These are phyloP conservation scores for Ammopiptanthus mongolicus DNA, from an alignment of 306 rosid genomes.

Conservation along the genomic window DNA sequence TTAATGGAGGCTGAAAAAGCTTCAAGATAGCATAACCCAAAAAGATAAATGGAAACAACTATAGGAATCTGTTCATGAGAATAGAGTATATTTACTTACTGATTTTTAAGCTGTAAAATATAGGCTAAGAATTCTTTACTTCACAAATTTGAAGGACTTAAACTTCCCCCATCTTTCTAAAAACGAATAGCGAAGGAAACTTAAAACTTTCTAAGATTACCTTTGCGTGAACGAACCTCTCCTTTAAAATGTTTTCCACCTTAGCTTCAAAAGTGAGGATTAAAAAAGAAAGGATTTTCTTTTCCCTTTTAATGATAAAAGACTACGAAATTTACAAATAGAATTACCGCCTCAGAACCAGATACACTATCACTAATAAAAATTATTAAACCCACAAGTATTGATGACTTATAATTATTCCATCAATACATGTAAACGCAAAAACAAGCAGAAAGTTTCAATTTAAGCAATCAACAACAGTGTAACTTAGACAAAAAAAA, in stretches of 20 bases:
- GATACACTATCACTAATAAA: neutral
- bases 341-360: neutral
- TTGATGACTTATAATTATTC: neutral
- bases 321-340: neutral
- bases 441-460: too few relatives aligned
- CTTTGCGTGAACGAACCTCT: conserved; percentile 71
- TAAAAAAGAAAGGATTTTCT: neutral
- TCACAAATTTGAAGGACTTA: neutral
- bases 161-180: neutral
- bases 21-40: too few relatives aligned
- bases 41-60: too few relatives aligned
- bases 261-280: conserved; percentile 22
- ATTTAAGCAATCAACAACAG: too few relatives aligned
- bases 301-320: conserved; percentile 2
- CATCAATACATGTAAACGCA: too few relatives aligned
- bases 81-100: neutral
- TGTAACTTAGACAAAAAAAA: neutral
- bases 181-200: conserved; percentile 11
- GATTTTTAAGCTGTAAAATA: neutral
- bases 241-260: conserved; percentile 41
- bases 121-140: conserved; percentile 6
- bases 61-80: too few relatives aligned
- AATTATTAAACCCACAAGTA: too few relatives aligned
- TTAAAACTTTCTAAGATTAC: conserved; percentile 26
- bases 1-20: conserved; percentile 73